Base-by-base conservation (phyloP, 2,329 filamentous ascomycete species). In the Sporothrix sp. region DNA sequence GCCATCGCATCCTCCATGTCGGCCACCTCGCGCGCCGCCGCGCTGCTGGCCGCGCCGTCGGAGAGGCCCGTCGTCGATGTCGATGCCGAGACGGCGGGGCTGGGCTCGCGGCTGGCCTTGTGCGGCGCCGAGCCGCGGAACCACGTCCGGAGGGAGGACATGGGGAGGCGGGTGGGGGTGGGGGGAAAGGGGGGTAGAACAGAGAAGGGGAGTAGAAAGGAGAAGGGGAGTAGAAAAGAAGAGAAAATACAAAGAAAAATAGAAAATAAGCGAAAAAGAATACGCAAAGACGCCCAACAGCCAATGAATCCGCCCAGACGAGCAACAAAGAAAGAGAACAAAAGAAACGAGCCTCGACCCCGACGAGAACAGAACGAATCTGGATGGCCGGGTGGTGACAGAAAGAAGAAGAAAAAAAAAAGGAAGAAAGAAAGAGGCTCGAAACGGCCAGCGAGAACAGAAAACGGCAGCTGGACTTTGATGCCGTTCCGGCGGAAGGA, bases 1-100 rank as follows among this genome's bases (percentile, higher is more conserved):
- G 62, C 65, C 70, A 83, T 76, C 56, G 79, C 81, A 58, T 78
- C 73, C 57, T 74, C 68, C 57, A 85, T 73, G 60, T 82, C 71
- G 37, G 68, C 66, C 55, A 74, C 68, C 60, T 80, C 75, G 11
- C 65, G 61, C 30, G 67, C 62, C 4, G 50, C 52, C 5, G 57
- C 36, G 32, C 11, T 6, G 35, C 3, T 4, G 49, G 10, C 23
- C 8, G 63, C 61, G 7, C 58, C 61, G 8, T 55, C 54, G 1
- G 50, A 39, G 3, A 56, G 7, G 13, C 48, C 50, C 2, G 54
- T 49, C 2, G 54, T 44, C 4, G 54, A 60, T 48, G 55, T 60
- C 54, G 39, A 58, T 28, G 40, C 53, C 36, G 68, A 65, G n/a
- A 52, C 48, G 14, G 62, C 57, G 20, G 62, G 59, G 57, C 61